Base-by-base conservation (phyloP, 1,284 basidiomycete species). In the Papiliotrema flavescens region DNA sequence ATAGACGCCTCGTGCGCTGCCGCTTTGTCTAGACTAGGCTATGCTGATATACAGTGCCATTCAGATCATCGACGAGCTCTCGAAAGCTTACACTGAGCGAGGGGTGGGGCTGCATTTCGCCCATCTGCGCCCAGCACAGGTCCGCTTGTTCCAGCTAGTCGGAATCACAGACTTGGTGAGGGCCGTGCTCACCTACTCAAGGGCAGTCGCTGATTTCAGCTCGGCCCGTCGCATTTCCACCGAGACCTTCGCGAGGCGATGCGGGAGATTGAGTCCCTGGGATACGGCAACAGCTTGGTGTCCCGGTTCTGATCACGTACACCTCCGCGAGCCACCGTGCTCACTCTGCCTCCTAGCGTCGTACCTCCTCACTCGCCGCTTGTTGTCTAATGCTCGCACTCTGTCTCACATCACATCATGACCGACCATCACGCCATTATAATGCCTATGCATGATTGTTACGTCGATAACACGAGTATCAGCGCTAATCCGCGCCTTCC, bases 31-130 rank as follows among this genome's bases (percentile, higher is more conserved):
- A 43, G 36, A 5, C 6, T 22, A 17, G 35, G 19, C 42, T 6
- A 6, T 11, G 48, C 59, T 19, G 58, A 19, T 11, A 24, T 28
- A 11, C 62, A 90, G 88, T 24, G 91, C 92, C 13, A 82, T 86
- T 3, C 89, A 92, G 73, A 90, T 94, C 59, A 83, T 96, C 64
- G 80, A 82, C 57, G 93, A 97, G 71, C 76, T 94, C 2, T 78
- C 87, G 40, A 82, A 85, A 60, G 85, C 87, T 14, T 95, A 62
- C 67, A 86, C 85, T 78, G 76, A 66, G 49, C 86, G 89, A 11
- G 84, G 82, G 5, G 89, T 91, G 15, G 81, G 79, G 2, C 75
- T 93, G 23, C 90, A 85, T 75, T 84, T 94, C 65, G 86, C 89
- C 1, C 90, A 93, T 69, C 80, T 93, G 46, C 82, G 83, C 40